These are phyloP conservation scores for Ceratobasidium sp. DNA, from an alignment of 1,284 basidiomycete genomes.

Conservation along the genomic window DNA sequence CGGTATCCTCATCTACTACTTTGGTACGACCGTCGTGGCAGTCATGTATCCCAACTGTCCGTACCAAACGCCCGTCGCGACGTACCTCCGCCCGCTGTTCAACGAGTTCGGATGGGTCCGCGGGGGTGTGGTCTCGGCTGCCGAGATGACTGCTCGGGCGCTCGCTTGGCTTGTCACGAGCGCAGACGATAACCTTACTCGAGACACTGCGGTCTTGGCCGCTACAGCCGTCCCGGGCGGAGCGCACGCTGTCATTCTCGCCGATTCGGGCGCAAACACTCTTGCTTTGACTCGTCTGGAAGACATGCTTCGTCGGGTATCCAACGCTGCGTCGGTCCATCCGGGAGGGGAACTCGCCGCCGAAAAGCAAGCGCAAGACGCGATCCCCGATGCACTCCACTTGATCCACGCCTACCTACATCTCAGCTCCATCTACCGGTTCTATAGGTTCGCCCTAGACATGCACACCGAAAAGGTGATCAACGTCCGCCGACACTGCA, in stretches of 20 bases:
- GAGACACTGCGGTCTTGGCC: constrained; percentile 33
- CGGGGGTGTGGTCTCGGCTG: constrained; percentile 33
- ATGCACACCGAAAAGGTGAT: constrained; percentile 28
- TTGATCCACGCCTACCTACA: constrained; percentile 39
- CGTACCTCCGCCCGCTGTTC: constrained; percentile 35
- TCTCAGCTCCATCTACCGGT: constrained; percentile 31
- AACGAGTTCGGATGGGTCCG: constrained; percentile 35
- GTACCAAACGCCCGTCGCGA: constrained; percentile 41
- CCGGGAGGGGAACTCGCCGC: constrained; percentile 38
- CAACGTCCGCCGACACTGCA: constrained; percentile 26
- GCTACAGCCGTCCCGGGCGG: constrained; percentile 37
- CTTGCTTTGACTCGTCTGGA: constrained; percentile 29
- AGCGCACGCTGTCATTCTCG: constrained; percentile 27
- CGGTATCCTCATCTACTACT: constrained; percentile 31
- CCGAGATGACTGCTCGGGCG: constrained; percentile 37
- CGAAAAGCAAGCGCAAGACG: constrained; percentile 35
- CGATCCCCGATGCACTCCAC: constrained; percentile 34
- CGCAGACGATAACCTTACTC: constrained; percentile 42
- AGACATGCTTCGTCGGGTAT: constrained; percentile 40
- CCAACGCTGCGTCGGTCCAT: constrained; percentile 31
- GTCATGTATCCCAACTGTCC: constrained; percentile 44
- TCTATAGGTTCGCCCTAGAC: constrained; percentile 36
- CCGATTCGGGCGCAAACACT: constrained; percentile 39
- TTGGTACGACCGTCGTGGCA: constrained; percentile 34
- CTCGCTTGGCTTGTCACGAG: constrained; percentile 41